Base-by-base conservation (phyloP, 306 rosid species). In the Citrullus amarus region DNA sequence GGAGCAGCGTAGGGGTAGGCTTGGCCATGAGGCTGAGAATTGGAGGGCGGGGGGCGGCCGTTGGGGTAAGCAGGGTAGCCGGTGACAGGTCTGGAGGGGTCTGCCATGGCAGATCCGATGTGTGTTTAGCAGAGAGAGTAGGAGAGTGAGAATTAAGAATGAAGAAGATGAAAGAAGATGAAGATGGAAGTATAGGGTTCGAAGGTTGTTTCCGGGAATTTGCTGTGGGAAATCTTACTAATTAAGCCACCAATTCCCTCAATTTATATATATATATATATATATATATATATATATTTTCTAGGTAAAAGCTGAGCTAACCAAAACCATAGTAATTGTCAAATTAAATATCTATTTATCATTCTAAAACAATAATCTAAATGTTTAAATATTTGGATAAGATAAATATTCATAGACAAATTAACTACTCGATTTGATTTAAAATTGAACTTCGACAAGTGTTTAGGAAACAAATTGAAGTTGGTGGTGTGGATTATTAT, bases 71-170 rank as follows among this genome's bases (percentile, higher is more conserved):
- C 90, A 0, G 97, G 97, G 88, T 91, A 93, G 84, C 92, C 97
- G 56, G 97, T 89, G 84, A 87, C 93, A 55, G 97, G 87, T 73
- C 96, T 66, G 2, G 93, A 81, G 77, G 93, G 87, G 53, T 92
- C 91, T 41, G 87, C 86, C 86, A 87, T 89, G 30, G 75, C 62
- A 16, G 77, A 73, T 71, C 81, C 12, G 77, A 72, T 48, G 25
- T 69, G 5, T 11, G 16, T 48, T n/a, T 11, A 9, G 32, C 75
- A 69, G 34, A 34, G 18, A 6, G 71, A 65, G 46, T 15, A 15
- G 4, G 8, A 39, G 43, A 69, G 56, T 67, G 53, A 17, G 54
- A 14, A 62, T 34, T 62, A 14, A 36, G 41, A 10, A 15, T n/a
- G 16, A 51, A 32, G 46, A 34, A 8, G 44, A 3, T 34, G 38